Conservation (phyloP, 192 early-diverging fungal genomes). For the Coemansia erecta region DNA sequence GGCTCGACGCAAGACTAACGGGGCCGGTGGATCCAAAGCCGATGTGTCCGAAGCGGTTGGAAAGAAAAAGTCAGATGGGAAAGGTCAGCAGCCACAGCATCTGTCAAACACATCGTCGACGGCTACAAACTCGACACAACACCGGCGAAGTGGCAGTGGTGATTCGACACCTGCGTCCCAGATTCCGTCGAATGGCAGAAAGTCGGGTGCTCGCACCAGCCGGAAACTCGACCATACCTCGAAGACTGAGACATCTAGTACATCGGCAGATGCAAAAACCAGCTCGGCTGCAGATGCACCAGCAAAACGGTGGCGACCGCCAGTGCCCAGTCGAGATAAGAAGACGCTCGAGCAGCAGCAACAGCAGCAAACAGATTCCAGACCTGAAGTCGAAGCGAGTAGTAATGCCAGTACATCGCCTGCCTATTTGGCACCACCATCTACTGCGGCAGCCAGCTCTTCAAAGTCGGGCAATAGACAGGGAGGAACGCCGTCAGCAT, state of each 20-base stretch:
- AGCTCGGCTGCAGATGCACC: neutral
- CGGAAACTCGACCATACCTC: slow-evolving; percentile 37
- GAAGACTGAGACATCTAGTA: slow-evolving; percentile 8
- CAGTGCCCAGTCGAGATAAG: slow-evolving; percentile 42
- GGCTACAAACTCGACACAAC: neutral
- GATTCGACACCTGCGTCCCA: slow-evolving; percentile 12
- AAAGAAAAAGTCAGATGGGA: slow-evolving; percentile 27
- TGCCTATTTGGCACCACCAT: neutral
- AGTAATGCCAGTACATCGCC: neutral
- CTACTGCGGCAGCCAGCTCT: neutral
- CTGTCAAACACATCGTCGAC: neutral
- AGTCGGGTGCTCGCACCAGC: slow-evolving; percentile 45
- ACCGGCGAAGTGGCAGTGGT: neutral
- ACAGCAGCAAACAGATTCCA: neutral
- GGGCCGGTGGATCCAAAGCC: slow-evolving; percentile 17
- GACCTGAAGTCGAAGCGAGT: neutral
- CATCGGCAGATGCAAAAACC: slow-evolving; percentile 11
- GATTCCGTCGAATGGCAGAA: slow-evolving; percentile 46
- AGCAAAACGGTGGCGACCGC: slow-evolving; percentile 14
- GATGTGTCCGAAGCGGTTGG: slow-evolving; percentile 11
- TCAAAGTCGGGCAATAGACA: slow-evolving; percentile 14
- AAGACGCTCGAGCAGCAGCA: neutral
- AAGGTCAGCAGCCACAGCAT: slow-evolving; percentile 18
- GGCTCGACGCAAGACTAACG: slow-evolving; percentile 22
- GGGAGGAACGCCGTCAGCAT: slow-evolving; percentile 17